Percentiles rank a stretch among this genome's conserved stretches.
These are phyloP conservation scores for Verticillium nubilum DNA, from an alignment of 2,329 filamentous ascomycete species.

Conservation along the genomic window DNA sequence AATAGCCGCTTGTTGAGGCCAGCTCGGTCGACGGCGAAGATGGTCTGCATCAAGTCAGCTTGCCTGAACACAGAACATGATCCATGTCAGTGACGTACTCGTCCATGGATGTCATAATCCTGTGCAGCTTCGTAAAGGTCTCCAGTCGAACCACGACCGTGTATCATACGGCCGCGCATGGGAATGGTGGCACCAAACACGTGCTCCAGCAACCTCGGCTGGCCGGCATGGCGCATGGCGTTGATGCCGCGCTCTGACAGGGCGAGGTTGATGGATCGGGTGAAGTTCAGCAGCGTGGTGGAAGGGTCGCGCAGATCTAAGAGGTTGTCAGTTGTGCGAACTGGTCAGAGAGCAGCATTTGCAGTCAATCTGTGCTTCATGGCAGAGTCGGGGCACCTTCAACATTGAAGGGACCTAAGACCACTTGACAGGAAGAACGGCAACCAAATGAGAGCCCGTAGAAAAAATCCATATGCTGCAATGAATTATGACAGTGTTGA, in stretches of 20 bases:
- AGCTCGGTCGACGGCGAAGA: slow-evolving; percentile 80
- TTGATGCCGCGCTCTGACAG: slow-evolving; percentile 92
- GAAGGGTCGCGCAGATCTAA: slow-evolving; percentile 82
- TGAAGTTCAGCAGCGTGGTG: slow-evolving; percentile 87
- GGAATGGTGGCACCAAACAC: slow-evolving; percentile 78
- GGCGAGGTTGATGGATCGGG: slow-evolving; percentile 96
- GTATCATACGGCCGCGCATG: slow-evolving; percentile 96
- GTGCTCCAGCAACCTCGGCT: slow-evolving; percentile 62
- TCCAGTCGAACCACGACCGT: slow-evolving; percentile 61
- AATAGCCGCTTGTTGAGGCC: slow-evolving; percentile 79
- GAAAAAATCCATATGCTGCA: background rate
- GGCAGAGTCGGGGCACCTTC: background rate
- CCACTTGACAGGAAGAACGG: background rate
- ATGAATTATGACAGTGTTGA: background rate
- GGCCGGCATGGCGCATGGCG: slow-evolving; percentile 68
- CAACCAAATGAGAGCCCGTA: background rate
- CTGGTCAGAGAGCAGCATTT: background rate
- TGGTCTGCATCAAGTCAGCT: slow-evolving; percentile 47
- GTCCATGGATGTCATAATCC: slow-evolving; percentile 81
- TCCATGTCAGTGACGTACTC: slow-evolving; percentile 46
- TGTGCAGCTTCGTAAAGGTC: slow-evolving; percentile 73
- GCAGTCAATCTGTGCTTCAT: background rate
- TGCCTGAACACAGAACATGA: accelerated
- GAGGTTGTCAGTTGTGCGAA: slow-evolving; percentile 4
- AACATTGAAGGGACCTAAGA: background rate